These are phyloP conservation scores for Sedum album DNA, from an alignment of 164 flowering plant species.

Conservation along the genomic window DNA sequence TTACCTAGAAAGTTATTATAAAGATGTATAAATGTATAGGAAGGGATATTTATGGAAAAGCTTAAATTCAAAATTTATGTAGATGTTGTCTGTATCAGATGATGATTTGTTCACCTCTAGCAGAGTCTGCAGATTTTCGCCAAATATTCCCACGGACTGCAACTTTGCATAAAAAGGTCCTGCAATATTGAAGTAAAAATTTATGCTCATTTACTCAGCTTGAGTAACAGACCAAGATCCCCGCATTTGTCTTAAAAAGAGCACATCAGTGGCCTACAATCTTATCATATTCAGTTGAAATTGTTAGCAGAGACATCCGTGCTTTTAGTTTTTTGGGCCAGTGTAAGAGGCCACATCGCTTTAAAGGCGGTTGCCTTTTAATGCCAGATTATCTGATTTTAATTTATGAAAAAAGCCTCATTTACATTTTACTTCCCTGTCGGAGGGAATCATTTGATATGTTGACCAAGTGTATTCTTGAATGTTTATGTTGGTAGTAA, in stretches of 20 bases:
- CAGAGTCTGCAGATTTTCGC: conserved; percentile 61
- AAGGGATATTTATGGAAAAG: neutral
- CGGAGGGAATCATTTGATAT: neutral
- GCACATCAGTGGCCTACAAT: neutral
- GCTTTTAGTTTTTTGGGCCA: too few species aligned
- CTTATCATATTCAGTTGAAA: too few species aligned
- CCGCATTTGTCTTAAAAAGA: neutral
- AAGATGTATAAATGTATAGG: neutral
- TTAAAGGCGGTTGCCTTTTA: too few species aligned
- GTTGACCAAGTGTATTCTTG: neutral
- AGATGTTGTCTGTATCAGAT: neutral
- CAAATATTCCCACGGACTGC: conserved; percentile 65
- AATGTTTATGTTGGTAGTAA: neutral
- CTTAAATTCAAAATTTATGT: neutral
- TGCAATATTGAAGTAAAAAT: conserved; percentile 19
- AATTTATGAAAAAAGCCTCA: too few species aligned
- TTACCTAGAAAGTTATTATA: conserved; percentile 35
- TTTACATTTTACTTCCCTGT: neutral
- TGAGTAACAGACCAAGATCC: neutral
- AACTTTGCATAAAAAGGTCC: conserved; percentile 86
- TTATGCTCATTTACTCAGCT: conserved; percentile 3
- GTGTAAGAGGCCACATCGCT: too few species aligned
- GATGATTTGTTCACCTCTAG: conserved; percentile 53
- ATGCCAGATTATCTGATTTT: too few species aligned
- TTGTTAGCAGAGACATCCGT: too few species aligned